Base-by-base conservation (phyloP, 2,329 filamentous ascomycete genomes). In the Lizonia empirigonia region DNA sequence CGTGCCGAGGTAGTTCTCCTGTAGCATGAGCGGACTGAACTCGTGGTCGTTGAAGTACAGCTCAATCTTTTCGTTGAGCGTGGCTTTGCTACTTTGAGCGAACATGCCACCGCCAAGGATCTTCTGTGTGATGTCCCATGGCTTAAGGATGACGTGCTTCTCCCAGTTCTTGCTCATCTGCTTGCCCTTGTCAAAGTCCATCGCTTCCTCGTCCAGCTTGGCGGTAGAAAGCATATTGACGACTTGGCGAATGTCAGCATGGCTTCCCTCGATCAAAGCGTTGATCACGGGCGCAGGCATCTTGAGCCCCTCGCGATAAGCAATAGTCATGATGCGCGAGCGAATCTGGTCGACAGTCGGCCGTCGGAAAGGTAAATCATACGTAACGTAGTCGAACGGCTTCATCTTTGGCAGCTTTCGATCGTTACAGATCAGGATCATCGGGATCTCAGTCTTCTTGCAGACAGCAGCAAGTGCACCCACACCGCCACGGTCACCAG, bases 31-130 rank as follows among this genome's bases (percentile, higher is more conserved):
- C 68, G 87, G 94, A 67, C 91, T 97, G 76, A 97, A 96, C 65
- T 99, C 94, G 68, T 99, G 94, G 65, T 99, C 94, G 72, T 99
- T 97, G 80, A 99, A 99, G 74, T 99, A 99, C 1, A 99, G 84
- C 75, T 99, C 93, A 56, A 95, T 94, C 80, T 99, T 99, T 73
- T 99, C 93, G 70, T 97, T 97, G 27, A 99, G 78, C 0, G 91
- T 96, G 3, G 90, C 80, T 60, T 90, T 95, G 75, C 91, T 95
- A 40, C 86, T 85, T 4, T 86, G 82, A 19, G 89, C 82, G 74
- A 97, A 99, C 74, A 97, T 85, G 29, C 91, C 90, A 4, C 91
- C 87, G 20, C 85, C 90, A 5, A 99, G 83, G 70, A 99, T 91
- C 77, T 97, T 97, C 69, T 89, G 84, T 56, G 90, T 92, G 65